These are phyloP conservation scores for Plasmopara muralis DNA, from an alignment of 352 stramenopile species.

Conservation along the genomic window DNA sequence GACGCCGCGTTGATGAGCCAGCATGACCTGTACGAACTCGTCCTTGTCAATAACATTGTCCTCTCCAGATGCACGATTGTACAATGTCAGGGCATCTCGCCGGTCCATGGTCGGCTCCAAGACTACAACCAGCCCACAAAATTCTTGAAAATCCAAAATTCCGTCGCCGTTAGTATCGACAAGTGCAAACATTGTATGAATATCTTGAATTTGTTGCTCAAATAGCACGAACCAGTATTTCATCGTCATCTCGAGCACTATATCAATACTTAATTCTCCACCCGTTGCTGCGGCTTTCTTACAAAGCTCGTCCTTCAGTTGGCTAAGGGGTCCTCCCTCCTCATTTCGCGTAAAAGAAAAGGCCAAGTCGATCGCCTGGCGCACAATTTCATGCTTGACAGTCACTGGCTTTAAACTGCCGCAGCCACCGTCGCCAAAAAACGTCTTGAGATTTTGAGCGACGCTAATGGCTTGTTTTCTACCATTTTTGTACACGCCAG, in stretches of 20 bases:
- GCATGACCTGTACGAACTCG: slow-evolving; percentile 72
- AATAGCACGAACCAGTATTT: slow-evolving; percentile 72
- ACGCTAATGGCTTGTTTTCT: slow-evolving; percentile 59
- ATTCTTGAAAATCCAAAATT: slow-evolving; percentile 66
- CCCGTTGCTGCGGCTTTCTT: too few relatives aligned
- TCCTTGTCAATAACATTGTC: slow-evolving; percentile 79
- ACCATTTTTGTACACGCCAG: slow-evolving; percentile 60
- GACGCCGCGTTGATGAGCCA: slow-evolving; percentile 48
- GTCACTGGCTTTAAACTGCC: slow-evolving; percentile 42
- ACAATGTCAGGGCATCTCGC: slow-evolving; percentile 18
- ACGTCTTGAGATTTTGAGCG: slow-evolving; percentile 58
- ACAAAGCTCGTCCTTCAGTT: too few relatives aligned
- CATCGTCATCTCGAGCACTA: slow-evolving; percentile 72
- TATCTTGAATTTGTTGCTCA: slow-evolving; percentile 70
- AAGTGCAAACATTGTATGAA: slow-evolving; percentile 62
- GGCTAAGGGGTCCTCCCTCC: too few relatives aligned
- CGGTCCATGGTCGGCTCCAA: slow-evolving; percentile 59
- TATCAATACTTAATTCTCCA: slow-evolving; percentile 57
- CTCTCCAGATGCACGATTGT: slow-evolving; percentile 56
- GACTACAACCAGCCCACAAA: slow-evolving; percentile 54
- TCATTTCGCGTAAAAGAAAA: too few relatives aligned
- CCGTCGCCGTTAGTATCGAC: slow-evolving; percentile 69
- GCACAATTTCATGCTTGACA: slow-evolving; percentile 27
- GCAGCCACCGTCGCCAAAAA: slow-evolving; percentile 67
- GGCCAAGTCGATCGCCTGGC: too few relatives aligned